A percentile compares a stretch with the other conserved stretches of the same genome.
phyloP scores from a whole-genome alignment of 371 early-diverging fungal genomes.

The Capillidium rhysosporum region DNA sequence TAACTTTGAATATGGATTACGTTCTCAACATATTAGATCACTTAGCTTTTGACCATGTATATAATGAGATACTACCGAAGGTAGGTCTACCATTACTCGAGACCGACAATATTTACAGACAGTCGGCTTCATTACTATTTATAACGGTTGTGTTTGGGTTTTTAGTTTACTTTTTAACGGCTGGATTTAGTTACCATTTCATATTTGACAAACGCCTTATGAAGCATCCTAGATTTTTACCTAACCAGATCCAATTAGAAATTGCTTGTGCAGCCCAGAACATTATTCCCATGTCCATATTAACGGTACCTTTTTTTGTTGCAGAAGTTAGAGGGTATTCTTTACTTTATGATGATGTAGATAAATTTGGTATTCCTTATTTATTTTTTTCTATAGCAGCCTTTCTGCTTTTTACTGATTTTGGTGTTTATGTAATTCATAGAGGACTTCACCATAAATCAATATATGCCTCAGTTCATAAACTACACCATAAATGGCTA shows the following conservation, averaged over 20 bases:
- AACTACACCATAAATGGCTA: conserved; percentile 32
- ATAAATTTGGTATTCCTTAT: conserved; percentile 47
- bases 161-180: conserved; percentile 57
- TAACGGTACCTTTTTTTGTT: conserved; percentile 79
- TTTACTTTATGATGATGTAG: conserved; percentile 42
- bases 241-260: conserved; percentile 71
- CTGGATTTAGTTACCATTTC: conserved; percentile 50
- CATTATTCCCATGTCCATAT: conserved; percentile 52
- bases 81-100: conserved; percentile 11
- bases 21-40: conserved; percentile 20
- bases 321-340: conserved; percentile 79
- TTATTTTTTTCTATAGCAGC: conserved; percentile 30
- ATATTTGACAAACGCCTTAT: conserved; percentile 72
- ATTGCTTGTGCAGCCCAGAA: conserved; percentile 55
- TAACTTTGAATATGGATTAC: conserved; percentile 13
- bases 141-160: conserved; percentile 48
- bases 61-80: conserved; percentile 1
- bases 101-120: conserved; percentile 44
- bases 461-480: conserved; percentile 76
- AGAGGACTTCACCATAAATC: conserved; percentile 74
- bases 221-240: conserved; percentile 81
- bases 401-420: conserved; percentile 84
- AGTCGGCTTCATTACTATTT: conserved; percentile 40
- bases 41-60: conserved; percentile 15
- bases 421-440: conserved; percentile 87